A percentile compares a stretch with the other conserved stretches of the same genome.
Evolutionary conservation across 2,329 filamentous ascomycete species (phyloP).

Genomic region (Chaetomium sp.): DNA sequence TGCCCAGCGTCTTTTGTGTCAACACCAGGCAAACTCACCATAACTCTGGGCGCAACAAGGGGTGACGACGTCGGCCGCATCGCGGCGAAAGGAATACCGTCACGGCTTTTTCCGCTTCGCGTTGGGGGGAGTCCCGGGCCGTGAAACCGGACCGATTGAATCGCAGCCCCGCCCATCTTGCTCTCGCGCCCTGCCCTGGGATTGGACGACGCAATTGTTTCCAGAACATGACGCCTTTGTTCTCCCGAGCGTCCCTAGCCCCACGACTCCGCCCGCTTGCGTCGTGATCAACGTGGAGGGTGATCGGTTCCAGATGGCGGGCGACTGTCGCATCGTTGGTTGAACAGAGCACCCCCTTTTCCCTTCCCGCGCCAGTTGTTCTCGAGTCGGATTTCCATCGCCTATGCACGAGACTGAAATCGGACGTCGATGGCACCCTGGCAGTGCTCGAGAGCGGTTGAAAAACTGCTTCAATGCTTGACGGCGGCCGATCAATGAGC

Average conservation of each 20-base stretch:
- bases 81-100: constrained; percentile 7
- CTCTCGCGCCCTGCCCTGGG: neutral
- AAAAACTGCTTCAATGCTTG: neutral
- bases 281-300: neutral
- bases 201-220: neutral
- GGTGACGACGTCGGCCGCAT: constrained; percentile 7
- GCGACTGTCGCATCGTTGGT: constrained; percentile 11
- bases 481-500: constrained; percentile 9
- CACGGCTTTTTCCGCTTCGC: constrained; percentile 15
- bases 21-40: neutral
- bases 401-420: constrained; percentile 22
- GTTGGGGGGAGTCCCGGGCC: constrained; percentile 18
- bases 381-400: constrained; percentile 13
- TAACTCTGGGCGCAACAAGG: neutral
- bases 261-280: constrained; percentile 6
- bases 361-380: neutral
- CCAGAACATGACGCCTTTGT: constrained; percentile 3
- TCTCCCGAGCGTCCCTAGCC: constrained; percentile 9
- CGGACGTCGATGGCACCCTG: constrained; percentile 17
- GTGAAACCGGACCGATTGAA: constrained; percentile 20
- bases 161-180: constrained; percentile 10
- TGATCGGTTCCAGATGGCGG: constrained; percentile 8
- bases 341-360: neutral
- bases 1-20: no score
- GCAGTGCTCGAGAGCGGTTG: constrained; percentile 9